Evolutionary conservation across 139 green algal species (phyloP).

Genomic region (Chloropicon primus): DNA sequence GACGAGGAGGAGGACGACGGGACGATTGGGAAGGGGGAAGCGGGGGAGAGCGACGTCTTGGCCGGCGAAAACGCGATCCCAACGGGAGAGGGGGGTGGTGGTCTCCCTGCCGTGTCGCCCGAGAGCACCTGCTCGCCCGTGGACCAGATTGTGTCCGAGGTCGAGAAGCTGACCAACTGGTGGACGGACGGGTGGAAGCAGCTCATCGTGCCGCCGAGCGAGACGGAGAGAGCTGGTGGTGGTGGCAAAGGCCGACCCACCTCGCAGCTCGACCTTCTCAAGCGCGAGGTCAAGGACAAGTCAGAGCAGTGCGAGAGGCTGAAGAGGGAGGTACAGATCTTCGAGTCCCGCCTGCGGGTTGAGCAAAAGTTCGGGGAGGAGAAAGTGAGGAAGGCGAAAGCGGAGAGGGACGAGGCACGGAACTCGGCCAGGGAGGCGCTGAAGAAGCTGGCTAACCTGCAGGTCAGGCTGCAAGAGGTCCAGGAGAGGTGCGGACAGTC

Average conservation of each 20-base stretch:
- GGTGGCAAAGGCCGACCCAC: no score
- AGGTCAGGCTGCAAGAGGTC: background rate
- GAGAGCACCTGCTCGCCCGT: background rate
- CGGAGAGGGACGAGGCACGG: background rate
- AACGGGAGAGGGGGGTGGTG: no score
- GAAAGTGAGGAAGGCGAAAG: background rate
- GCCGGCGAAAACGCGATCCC: no score
- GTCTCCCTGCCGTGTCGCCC: background rate
- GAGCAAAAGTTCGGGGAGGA: background rate
- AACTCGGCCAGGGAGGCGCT: background rate
- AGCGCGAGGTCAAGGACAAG: background rate
- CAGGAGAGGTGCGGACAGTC: background rate
- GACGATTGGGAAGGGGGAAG: background rate
- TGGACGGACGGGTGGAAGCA: background rate
- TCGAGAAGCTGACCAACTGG: background rate
- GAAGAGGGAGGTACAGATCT: background rate
- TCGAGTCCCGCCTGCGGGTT: background rate
- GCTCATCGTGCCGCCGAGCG: background rate
- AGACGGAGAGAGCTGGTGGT: background rate
- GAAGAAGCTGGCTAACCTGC: background rate
- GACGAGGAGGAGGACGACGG: background rate
- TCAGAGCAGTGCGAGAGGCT: background rate
- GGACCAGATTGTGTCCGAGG: background rate
- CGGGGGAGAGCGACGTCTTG: background rate
- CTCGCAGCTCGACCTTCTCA: background rate